Evolutionary conservation across 805 yeast species (phyloP).

Genomic region (Kazachstania martiniae): DNA sequence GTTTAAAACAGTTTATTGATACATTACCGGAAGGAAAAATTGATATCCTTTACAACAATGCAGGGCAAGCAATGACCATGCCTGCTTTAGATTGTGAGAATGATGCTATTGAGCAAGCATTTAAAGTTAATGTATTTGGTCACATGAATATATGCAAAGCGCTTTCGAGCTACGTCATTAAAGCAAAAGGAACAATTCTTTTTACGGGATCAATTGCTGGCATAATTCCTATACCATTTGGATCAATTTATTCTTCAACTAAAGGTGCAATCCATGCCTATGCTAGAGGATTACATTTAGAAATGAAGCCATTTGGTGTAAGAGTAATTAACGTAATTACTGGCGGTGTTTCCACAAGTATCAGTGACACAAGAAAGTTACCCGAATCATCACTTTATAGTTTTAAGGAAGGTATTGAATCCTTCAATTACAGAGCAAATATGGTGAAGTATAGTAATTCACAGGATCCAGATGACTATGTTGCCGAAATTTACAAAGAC

Average conservation of each 20-base stretch:
- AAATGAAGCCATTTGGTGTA: neutral
- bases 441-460: too few relatives aligned
- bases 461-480: constrained; percentile 30
- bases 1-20: neutral
- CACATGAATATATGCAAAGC: neutral
- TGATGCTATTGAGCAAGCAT: neutral
- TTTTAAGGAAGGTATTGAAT: neutral
- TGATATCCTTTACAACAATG: neutral
- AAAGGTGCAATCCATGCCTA: neutral
- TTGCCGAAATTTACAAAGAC: neutral
- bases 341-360: neutral
- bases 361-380: neutral
- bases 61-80: neutral
- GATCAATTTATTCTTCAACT: neutral
- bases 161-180: neutral
- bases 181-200: neutral
- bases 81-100: neutral
- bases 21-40: neutral
- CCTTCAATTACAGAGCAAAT: too few relatives aligned
- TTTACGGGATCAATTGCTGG: neutral
- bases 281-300: neutral
- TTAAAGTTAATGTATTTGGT: neutral
- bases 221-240: neutral
- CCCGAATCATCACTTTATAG: neutral
- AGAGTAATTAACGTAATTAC: neutral